Evolutionary conservation across 2,329 filamentous ascomycete species (phyloP), one percentile per base, ranked within the genome.

Genomic region (Chalaropsis ovoidea): DNA sequence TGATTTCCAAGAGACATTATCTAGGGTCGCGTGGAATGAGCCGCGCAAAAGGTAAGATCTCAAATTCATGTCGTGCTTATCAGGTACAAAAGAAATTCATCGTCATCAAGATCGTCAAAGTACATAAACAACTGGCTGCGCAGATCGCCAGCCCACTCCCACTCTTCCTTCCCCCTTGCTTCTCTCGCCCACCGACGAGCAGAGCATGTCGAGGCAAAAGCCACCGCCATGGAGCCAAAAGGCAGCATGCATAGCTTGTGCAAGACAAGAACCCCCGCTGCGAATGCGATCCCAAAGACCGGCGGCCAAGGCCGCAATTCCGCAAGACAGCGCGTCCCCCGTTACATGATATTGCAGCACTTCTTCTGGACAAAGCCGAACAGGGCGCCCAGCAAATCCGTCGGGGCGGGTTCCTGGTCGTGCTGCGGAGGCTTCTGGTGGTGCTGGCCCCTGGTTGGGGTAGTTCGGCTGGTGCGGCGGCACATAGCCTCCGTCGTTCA

Each of bases 311-410:
- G n/a, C n/a, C n/a, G n/a, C 22, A 43, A 63, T 41, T n/a, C 27
- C 47, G 49, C 13, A 31, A 31, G 35, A 22, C 31, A 39, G 10
- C 39, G 7, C 42, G 22, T 7, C 19, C 24, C 41, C 39, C 39
- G 64, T 77, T 78, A 93, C 88, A 92, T 92, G 71, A 93, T 82
- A 47, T 83, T 77, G 77, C 88, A 92, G 76, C 88, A 92, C 67
- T 77, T 77, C 74, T 84, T 85, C 73, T 85, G 84, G 73, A 90
- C 73, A 76, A 85, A 85, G 8, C 63, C 52, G 42, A 69, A 66
- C 17, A 69, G 27, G 10, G 22, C 15, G 3, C 66, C 65, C 13
- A 68, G 17, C 6, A 68, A 41, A 54, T 68, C 73, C 69, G 85
- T 78, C 70, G 86, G 81, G n/a, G 52, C 66, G 11, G 61, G 68